Evolutionary conservation across 164 flowering plant genomes (phyloP), one percentile per base, ranked within the genome.

Genomic region (Aristolochia fimbriata): DNA sequence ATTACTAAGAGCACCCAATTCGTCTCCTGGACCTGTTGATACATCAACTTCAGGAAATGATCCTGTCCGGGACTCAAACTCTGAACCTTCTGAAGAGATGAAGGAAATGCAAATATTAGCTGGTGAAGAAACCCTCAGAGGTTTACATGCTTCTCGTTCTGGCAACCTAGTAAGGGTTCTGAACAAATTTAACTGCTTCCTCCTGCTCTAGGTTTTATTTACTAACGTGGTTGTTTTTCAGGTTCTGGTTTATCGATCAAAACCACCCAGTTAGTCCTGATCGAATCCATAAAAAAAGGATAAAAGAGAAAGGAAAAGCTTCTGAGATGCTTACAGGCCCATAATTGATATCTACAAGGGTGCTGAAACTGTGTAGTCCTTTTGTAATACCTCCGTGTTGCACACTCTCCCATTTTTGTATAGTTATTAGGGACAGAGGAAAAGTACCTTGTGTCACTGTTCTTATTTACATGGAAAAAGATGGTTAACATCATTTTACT

Each of bases 61-160:
- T 46, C 59, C 45, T 1, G 27, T 25, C 43, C 58, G 65, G 33
- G 57, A 46, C 21, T 57, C 68, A 19, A 51, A 57, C 30, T 47
- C 59, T 13, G 77, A 77, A 43, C 65, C 73, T 20, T 19, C 61
- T 59, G 66, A 68, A 63, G 83, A 75, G 41, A 76, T 16, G 22
- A 27, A 43, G 23, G 49, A 72, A 56, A 31, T 77, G 69, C 83
- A 75, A 65, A 31, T 70, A 23, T 57, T 87, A 66, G 71, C 70
- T 27, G 77, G 65, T 47, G 74, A 81, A 67, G 86, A 84, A 68
- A 85, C 88, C 13, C 48, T 87, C 63, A 80, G 73, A 37, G 77
- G 67, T 41, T 69, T 87, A 48, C 73, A 63, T 66, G 65, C 76
- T 55, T 60, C 68, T 21, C 57, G 55, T 54, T 72, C 50, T 27